Percentiles rank a stretch among this genome's conserved stretches.
phyloP scores from a whole-genome alignment of 1,139 yeast species.

The Zygoascus sp. region DNA sequence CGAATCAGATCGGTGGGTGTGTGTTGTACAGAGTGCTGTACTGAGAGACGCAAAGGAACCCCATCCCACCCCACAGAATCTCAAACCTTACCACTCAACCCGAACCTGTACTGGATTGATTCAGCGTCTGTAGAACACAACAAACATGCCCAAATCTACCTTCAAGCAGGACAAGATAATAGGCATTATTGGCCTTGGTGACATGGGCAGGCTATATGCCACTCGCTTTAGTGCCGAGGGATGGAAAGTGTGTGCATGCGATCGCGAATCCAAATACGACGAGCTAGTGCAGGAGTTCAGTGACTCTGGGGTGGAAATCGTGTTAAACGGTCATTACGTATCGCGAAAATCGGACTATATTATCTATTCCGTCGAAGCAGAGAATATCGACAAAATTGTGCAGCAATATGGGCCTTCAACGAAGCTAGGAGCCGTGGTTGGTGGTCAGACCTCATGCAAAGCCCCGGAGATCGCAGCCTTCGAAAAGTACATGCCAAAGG shows the following conservation, averaged over 20 bases:
- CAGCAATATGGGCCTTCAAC: slow-evolving; percentile 78
- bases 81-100: too few relatives aligned
- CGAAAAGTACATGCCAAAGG: slow-evolving; percentile 66
- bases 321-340: slow-evolving; percentile 75
- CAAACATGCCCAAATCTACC: not conserved
- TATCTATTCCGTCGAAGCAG: slow-evolving; percentile 81
- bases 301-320: slow-evolving; percentile 47
- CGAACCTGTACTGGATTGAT: too few relatives aligned
- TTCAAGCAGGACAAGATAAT: slow-evolving; percentile 40
- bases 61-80: too few relatives aligned
- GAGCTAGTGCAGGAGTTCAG: slow-evolving; percentile 42
- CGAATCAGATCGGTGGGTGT: not conserved
- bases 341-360: slow-evolving; percentile 76
- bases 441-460: slow-evolving; percentile 98
- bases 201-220: slow-evolving; percentile 92
- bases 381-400: slow-evolving; percentile 67
- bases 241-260: slow-evolving; percentile 90
- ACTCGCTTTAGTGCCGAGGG: slow-evolving; percentile 72
- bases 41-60: too few relatives aligned
- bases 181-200: slow-evolving; percentile 95
- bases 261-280: slow-evolving; percentile 63
- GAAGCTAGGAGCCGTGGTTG: slow-evolving; percentile 82
- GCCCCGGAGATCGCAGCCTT: slow-evolving; percentile 86
- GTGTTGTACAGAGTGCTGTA: not conserved
- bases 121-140: too few relatives aligned